Conservation (phyloP, 2,329 filamentous ascomycete genomes). For the Phialemoniopsis sp. region DNA sequence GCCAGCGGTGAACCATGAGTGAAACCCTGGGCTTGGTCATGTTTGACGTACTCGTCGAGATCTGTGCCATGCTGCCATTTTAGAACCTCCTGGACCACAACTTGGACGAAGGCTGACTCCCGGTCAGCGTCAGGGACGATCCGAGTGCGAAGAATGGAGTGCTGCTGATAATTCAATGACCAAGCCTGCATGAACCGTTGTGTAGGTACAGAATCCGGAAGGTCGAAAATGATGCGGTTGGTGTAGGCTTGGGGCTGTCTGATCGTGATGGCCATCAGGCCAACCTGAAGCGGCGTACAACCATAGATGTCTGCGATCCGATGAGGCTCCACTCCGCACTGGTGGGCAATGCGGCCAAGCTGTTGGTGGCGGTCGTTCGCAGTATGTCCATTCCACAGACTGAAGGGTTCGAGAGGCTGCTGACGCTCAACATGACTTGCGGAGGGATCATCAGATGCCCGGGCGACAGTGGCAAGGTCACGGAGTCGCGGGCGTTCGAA, state of each 20-base stretch:
- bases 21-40: background rate
- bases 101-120: background rate
- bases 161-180: no score
- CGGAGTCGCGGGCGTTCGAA: no score
- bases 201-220: no score
- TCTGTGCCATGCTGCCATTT: background rate
- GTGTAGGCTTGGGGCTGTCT: slow-evolving; percentile 5
- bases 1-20: background rate
- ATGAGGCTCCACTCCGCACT: no score
- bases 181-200: no score
- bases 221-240: slow-evolving; percentile 1
- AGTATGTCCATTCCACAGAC: no score
- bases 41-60: background rate
- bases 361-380: no score
- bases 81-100: background rate
- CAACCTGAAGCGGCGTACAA: slow-evolving; percentile 14
- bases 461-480: no score
- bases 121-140: background rate
- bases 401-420: no score
- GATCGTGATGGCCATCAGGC: slow-evolving; percentile 11
- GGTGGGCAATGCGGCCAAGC: no score
- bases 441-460: no score
- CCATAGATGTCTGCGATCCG: slow-evolving; percentile 14
- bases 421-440: no score
- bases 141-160: background rate